Evolutionary conservation across 257 asterid genomes (phyloP), one percentile per base, ranked within the genome.

Genomic region (Penstemon newberryi): DNA sequence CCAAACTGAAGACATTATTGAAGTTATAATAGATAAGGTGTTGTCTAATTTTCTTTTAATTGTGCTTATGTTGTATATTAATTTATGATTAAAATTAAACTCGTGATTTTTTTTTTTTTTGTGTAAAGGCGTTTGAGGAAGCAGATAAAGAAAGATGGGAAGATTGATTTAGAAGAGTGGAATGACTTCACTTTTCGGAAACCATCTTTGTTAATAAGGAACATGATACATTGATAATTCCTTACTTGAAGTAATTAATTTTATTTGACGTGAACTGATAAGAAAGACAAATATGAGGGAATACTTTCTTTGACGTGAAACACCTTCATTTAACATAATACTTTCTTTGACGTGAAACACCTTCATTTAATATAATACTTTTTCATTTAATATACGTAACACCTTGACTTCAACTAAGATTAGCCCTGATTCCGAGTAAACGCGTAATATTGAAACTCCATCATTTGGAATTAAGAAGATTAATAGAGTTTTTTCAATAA

Each of bases 211-310:
- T 62, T 82, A 54, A 82, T 82, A 54, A 82, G 70, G 78, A 85
- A 83, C 79, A n/a, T n/a, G n/a, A n/a, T n/a, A n/a, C n/a, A n/a
- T 80, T 85, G 83, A 80, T 89, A 9, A 53, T 85, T 66, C 90
- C 89, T 45, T 62, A 79, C 65, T 72, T 81, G 62, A 82, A 75
- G 92, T 85, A 87, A 79, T 63, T 51, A n/a, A 58, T 59, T 46
- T 25, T 60, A 51, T 25, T 25, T 25, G 33, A 1, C 2, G 1
- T 19, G 25, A 19, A 19, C 1, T 25, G 2, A 25, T 25, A 25
- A 25, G 33, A 25, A 25, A 25, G 33, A 25, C 33, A 25, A 25
- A 25, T 25, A 25, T 25, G 18, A 15, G 0, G 0, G 18, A 15
- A 15, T 15, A 15, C 0, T 15, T 15, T 15, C 18, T 15, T 15